Evolutionary conservation across 805 yeast species (phyloP).

Genomic region (Zygosaccharomyces lentus): DNA sequence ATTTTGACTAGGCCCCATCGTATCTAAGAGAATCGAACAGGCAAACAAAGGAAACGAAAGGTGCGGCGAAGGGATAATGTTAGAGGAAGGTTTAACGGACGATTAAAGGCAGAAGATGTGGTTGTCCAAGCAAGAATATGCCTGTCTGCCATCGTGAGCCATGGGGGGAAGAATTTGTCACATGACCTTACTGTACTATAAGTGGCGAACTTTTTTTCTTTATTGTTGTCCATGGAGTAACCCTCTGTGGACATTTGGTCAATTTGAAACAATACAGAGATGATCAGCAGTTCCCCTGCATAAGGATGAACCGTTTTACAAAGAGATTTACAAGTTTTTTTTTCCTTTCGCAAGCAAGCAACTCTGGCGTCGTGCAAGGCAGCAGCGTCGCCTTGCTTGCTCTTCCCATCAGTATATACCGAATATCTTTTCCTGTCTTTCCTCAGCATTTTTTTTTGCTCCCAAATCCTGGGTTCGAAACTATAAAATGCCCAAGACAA

Average conservation of each 20-base stretch:
- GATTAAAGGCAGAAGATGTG: neutral
- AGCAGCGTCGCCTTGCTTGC: too few species aligned
- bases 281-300: conserved; percentile 99
- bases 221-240: conserved; percentile 20
- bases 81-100: neutral
- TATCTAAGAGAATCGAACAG: neutral
- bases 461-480: conserved; percentile 2
- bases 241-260: conserved; percentile 85
- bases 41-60: neutral
- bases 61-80: too few species aligned
- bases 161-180: neutral
- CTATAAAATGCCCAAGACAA: neutral
- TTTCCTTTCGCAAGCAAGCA: conserved; percentile 28
- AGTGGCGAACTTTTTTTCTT: neutral
- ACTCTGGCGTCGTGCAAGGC: too few species aligned
- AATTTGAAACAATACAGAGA: conserved; percentile 99
- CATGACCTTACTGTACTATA: neutral
- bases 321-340: conserved; percentile 96
- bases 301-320: conserved; percentile 99
- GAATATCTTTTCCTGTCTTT: too few species aligned
- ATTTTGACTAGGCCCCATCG: neutral
- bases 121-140: too few species aligned
- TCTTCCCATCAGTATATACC: too few species aligned
- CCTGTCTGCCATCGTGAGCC: neutral
- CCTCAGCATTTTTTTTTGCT: neutral